Base-by-base conservation (phyloP, 495 filamentous ascomycete genomes). In the Aspergillus indologenus region DNA sequence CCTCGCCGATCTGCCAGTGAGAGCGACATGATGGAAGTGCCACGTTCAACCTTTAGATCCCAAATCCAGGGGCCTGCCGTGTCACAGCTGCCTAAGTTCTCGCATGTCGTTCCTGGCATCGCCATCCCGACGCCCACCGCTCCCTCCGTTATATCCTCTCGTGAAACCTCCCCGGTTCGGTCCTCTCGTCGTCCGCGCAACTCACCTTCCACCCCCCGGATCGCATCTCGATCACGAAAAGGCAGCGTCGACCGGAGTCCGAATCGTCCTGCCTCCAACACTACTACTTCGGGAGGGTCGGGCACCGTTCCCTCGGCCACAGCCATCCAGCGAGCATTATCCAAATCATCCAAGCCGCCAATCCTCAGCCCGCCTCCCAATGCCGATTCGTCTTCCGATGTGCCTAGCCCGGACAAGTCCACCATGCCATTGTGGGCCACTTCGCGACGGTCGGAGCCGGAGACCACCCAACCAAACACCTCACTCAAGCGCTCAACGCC, bases 181-280 rank as follows among this genome's bases (percentile, higher is more conserved):
- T 66, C 64, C 34, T 70, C 73, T 46, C 69, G 71, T 45, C 73
- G 72, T 24, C 62, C 66, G 17, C 64, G 56, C 62, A 73, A 69
- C 59, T 66, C 72, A 18, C 65, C 65, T 19, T 63, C 71, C 7
- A 62, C 61, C 24, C 65, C 65, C 40, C 66, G 74, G 54, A 57
- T 69, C 5, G 62, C 75, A 14, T 76, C 80, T 50, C 77, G 82
- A 60, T 87, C 89, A 52, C 83, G 88, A 63, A 90, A 90, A 73
- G 86, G 84, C 69, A 79, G 81, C 56, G 82, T 86, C 58, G 90
- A 92, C 54, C 73, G 79, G 42, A 91, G 86, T 62, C 90, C 90
- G 1, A 77, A 75, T 56, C 81, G 89, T 65, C 72, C 74, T 19
- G 67, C 76, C 58, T 81, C 74, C 66, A 74, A 68, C 42, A 64